Evolutionary conservation across 768 basidiomycete species (phyloP).

Genomic region (Macrolepiota albuminosa): DNA sequence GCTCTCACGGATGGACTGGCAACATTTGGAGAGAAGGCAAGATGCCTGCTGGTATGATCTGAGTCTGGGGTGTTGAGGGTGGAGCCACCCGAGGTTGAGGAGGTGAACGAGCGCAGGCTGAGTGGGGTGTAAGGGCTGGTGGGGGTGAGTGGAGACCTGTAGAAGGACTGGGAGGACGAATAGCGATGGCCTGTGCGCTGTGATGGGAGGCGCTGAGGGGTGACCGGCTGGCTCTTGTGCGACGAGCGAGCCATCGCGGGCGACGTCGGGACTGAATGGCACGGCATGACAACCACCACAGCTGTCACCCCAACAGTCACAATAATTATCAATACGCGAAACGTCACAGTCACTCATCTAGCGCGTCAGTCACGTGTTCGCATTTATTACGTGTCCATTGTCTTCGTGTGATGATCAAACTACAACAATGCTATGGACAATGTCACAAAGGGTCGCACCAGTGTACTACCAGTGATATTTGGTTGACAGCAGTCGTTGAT

Average conservation of each 20-base stretch:
- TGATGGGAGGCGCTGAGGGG: conserved; percentile 56
- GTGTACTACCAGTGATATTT: background rate
- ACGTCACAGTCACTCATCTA: conserved; percentile 15
- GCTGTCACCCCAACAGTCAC: conserved; percentile 10
- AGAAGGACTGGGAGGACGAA: conserved; percentile 35
- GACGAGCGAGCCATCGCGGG: conserved; percentile 38
- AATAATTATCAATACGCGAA: conserved; percentile 9
- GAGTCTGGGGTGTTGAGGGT: conserved; percentile 59
- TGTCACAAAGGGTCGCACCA: background rate
- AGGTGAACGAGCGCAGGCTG: conserved; percentile 59
- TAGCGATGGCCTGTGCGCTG: conserved; percentile 39
- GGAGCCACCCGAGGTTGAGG: conserved; percentile 47
- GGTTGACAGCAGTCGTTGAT: background rate
- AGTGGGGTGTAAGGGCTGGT: conserved; percentile 68
- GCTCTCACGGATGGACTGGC: conserved; percentile 15
- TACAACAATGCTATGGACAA: background rate
- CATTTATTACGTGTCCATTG: background rate
- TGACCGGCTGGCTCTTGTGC: conserved; percentile 45
- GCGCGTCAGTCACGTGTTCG: conserved; percentile 19
- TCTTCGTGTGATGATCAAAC: background rate
- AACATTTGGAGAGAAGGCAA: conserved; percentile 44
- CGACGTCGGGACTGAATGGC: conserved; percentile 41
- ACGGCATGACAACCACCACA: conserved; percentile 20
- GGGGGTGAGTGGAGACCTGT: conserved; percentile 60
- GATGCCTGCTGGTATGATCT: conserved; percentile 30